Base-by-base conservation (phyloP, 1,284 basidiomycete genomes). In the Inonotus obliquus region DNA sequence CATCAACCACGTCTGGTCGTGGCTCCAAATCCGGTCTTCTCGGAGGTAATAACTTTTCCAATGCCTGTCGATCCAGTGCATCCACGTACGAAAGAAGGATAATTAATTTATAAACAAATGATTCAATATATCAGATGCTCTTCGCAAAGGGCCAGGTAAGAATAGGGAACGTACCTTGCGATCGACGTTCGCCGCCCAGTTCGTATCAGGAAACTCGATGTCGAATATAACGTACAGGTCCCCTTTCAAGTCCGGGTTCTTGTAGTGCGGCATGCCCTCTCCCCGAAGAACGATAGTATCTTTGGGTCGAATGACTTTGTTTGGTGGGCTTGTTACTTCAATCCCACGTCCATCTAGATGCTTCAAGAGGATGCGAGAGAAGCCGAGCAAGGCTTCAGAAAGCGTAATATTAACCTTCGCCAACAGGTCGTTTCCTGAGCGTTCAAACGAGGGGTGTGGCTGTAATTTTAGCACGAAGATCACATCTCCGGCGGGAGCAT, bases 311-410 rank as follows among this genome's bases (percentile, higher is more conserved):
- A 95, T 83, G 39, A 94, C 83, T 72, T 91, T 91, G 47, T 89
- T 86, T 1, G 83, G 78, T 9, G 87, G 87, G 64, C 84, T 88
- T 1, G 82, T 76, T 14, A 96, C 83, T 52, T 85, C 85, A 58
- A 97, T 81, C 5, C 94, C 93, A 14, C 92, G 85, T 1, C 94
- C 94, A 71, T 98, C 94, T 27, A 98, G 80, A 72, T 98, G 94
- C 13, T 87, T 91, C 60, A 97, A 76, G 19, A 96, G 76, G 65
- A 96, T 87, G 21, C 94, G 85, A 58, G 87, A 89, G 75, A 98
- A 94, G 17, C 94, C 94, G 52, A 96, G 81, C 10, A 98, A 80
- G 2, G 94, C 91, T 74, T 98, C 95, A 5, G 94, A 95, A n/a
- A 97, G 79, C 1, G 91, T 93, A 63, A 98, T 87, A 44, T 83